Percentiles rank a stretch among this genome's conserved stretches.
These are phyloP conservation scores for Plasmodium fragile DNA, from an alignment of 169 alveolate species.

Conservation along the genomic window DNA sequence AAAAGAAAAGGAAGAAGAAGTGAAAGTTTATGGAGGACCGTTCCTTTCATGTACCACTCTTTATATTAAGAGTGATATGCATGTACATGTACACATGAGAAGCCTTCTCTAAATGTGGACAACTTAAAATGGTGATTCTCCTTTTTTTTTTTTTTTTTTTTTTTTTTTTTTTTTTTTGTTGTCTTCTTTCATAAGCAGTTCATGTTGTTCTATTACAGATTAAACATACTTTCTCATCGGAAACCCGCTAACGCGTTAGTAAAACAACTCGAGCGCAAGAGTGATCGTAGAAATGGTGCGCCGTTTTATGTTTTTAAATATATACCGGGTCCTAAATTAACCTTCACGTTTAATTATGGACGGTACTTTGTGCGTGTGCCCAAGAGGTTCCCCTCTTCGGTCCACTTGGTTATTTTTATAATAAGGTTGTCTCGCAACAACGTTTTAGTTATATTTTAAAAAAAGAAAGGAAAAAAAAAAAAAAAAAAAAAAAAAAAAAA, in stretches of 20 bases:
- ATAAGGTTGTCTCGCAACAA: background rate
- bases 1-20: conserved; percentile 50
- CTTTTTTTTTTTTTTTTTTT: background rate
- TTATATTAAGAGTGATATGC: conserved; percentile 11
- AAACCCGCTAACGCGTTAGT: background rate
- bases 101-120: background rate
- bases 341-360: background rate
- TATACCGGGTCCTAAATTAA: background rate
- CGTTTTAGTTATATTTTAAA: background rate
- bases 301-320: background rate
- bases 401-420: background rate
- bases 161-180: background rate
- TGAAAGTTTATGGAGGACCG: background rate
- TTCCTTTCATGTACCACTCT: background rate
- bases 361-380: background rate
- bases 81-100: background rate
- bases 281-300: background rate
- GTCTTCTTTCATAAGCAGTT: background rate
- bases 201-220: background rate
- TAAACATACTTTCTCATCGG: background rate
- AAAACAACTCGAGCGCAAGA: background rate
- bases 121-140: background rate
- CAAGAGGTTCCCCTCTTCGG: background rate
- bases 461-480: conserved; percentile 10
- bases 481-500: conserved; percentile 12